Base-by-base conservation (phyloP, 768 basidiomycete genomes). In the Lactifluus echinatus region DNA sequence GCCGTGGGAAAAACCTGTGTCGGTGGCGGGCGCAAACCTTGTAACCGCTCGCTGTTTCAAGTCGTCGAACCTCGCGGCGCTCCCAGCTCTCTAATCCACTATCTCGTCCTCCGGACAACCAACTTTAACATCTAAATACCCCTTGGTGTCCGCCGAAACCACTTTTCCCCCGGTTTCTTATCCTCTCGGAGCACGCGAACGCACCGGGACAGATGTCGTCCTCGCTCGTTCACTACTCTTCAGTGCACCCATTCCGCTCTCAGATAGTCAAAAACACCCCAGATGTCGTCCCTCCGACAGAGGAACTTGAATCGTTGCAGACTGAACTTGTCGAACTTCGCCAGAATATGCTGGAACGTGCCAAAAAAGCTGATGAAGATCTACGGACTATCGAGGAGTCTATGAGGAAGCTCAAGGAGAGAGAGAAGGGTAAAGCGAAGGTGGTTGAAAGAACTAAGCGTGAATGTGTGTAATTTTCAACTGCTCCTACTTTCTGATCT, bases 281-380 rank as follows among this genome's bases (percentile, higher is more conserved):
- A 55, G 85, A 89, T 55, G 57, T 75, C 12, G 76, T 92, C 15
- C 89, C 89, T 8, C 75, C 83, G 21, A 79, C 81, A 17, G 83
- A 87, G 51, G 89, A 91, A 39, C 80, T 91, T 49, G 82, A 87
- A 56, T 63, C 69, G 21, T 76, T 90, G 21, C 79, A 84, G 39
- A 65, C 73, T 43, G 87, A 90, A 67, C 79, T 92, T 46, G 73
- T 68, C 58, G 59, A 72, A 47, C 70, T 85, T 51, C 79, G 75
- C 64, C 73, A 78, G 63, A 74, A 72, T 66, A 77, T 81, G 7
- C 64, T 82, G 46, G 83, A 84, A 60, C 78, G 86, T 63, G 80
- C 76, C 39, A 82, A 78, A 75, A 89, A 88, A 74, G 89, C 88
- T 0, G 79, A 78, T 31, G 82, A 85, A 66, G 89, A 91, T 75